Conservation (phyloP, 495 filamentous ascomycete genomes). For the Xylaria longipes region DNA sequence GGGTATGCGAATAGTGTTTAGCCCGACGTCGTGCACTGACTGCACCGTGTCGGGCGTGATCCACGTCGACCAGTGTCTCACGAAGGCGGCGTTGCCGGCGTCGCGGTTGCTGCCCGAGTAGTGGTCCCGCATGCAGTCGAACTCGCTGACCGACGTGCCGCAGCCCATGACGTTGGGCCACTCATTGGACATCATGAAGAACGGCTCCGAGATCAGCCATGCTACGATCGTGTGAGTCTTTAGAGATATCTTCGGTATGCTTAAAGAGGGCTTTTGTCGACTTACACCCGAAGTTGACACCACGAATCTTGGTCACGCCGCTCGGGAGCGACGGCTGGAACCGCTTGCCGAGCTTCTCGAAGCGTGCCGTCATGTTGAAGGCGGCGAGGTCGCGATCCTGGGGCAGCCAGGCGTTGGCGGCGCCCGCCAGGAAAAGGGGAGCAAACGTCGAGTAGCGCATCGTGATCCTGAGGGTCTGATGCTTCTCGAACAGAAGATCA, state of each 20-base stretch:
- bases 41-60: slow-evolving; percentile 61
- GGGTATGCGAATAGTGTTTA: slow-evolving; percentile 67
- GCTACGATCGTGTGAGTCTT: slow-evolving; percentile 18
- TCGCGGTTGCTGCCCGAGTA: slow-evolving; percentile 54
- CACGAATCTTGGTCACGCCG: slow-evolving; percentile 38
- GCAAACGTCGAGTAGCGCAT: slow-evolving; percentile 33
- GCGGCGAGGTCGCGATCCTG: slow-evolving; percentile 34
- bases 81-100: slow-evolving; percentile 57
- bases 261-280: background rate
- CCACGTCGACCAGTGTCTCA: slow-evolving; percentile 62
- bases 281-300: slow-evolving; percentile 38
- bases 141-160: slow-evolving; percentile 52
- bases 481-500: background rate
- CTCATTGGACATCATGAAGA: slow-evolving; percentile 60
- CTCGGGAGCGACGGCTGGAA: slow-evolving; percentile 29
- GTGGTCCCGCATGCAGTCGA: slow-evolving; percentile 57
- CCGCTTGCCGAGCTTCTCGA: slow-evolving; percentile 36
- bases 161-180: slow-evolving; percentile 62
- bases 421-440: slow-evolving; percentile 28
- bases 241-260: background rate
- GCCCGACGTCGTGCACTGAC: slow-evolving; percentile 55
- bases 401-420: slow-evolving; percentile 34
- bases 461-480: slow-evolving; percentile 20
- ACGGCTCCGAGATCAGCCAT: slow-evolving; percentile 60
- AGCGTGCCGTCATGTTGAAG: slow-evolving; percentile 34